Evolutionary conservation across 768 basidiomycete species (phyloP), one percentile per base, ranked within the genome.

Genomic region (Lanmaoa pseudosensibilis): DNA sequence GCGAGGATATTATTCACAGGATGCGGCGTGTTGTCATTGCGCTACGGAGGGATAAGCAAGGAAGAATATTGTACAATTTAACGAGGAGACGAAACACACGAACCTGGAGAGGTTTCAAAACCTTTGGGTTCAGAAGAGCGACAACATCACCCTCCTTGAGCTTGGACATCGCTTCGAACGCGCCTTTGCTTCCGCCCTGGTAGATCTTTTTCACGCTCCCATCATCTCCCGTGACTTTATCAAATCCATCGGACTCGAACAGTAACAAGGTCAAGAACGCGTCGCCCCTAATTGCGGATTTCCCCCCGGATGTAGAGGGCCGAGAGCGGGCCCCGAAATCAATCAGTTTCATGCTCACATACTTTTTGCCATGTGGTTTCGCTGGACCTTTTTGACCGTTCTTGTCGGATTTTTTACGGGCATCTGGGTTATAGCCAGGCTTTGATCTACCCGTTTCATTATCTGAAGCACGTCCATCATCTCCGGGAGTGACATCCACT

Each of bases 81-180:
- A 45, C 5, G 27, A 62, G 10, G 8, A 7, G 18, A 19, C 7
- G 32, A 33, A 36, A 46, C 5, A 32, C 3, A 61, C 82, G 56
- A 52, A 93, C 93, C 73, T 91, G 86, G 59, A 89, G 88, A 12
- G 94, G 94, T 65, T 91, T 91, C 55, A 97, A 74, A 44, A 98
- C 82, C 51, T 80, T 81, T 0, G 97, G 94, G 65, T 96, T 97
- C 19, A 98, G 75, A 40, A 99, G 78, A 1, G 93, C 91, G 39
- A 98, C 77, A 5, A 98, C 94, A 46, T 92, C 88, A 2, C 97
- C 97, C 61, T 94, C 90, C 56, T 84, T 85, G 52, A 96, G 73
- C 65, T 92, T 92, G 47, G 90, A 87, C 75, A 90, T 84, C 48
- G 82, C 78, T 70, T 98, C 97, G 66, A 91, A 98, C 4, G 94